Evolutionary conservation across 129 eudicot species (phyloP).

Genomic region (Gnaphalium uliginosum): DNA sequence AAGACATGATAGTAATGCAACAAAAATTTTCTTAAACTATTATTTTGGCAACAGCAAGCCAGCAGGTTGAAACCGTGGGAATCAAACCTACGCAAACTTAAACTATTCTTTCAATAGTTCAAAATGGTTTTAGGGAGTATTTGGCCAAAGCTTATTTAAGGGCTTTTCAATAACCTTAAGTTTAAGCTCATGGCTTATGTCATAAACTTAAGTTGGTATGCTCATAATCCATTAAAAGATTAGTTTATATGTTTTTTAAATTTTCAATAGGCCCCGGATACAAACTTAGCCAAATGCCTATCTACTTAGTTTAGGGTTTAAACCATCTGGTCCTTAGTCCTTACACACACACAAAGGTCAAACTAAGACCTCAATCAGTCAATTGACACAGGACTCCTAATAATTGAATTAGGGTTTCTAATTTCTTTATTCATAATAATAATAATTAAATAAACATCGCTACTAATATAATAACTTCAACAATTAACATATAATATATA

Average conservation of each 20-base stretch:
- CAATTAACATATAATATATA: background rate
- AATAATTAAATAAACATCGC: background rate
- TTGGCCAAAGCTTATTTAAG: background rate
- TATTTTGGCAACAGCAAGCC: too few species aligned
- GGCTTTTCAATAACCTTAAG: background rate
- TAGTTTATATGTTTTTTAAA: background rate
- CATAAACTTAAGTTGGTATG: too few species aligned
- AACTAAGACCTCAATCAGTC: background rate
- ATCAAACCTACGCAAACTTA: too few species aligned
- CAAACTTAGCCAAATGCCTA: too few species aligned
- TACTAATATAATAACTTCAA: too few species aligned
- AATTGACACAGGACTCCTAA: background rate
- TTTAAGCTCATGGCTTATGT: background rate
- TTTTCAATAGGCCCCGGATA: background rate
- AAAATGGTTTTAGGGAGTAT: background rate
- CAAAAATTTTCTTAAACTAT: too few species aligned
- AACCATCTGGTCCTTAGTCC: background rate
- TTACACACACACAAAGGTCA: background rate
- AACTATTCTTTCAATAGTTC: background rate
- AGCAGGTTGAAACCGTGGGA: too few species aligned
- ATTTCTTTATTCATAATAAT: background rate
- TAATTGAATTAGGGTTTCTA: constrained; percentile 19
- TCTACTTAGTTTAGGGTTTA: background rate
- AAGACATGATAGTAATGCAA: background rate
- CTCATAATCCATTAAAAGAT: too few species aligned